phyloP scores from a whole-genome alignment of 2,329 filamentous ascomycete genomes.

The Exserohilum rostratum region DNA sequence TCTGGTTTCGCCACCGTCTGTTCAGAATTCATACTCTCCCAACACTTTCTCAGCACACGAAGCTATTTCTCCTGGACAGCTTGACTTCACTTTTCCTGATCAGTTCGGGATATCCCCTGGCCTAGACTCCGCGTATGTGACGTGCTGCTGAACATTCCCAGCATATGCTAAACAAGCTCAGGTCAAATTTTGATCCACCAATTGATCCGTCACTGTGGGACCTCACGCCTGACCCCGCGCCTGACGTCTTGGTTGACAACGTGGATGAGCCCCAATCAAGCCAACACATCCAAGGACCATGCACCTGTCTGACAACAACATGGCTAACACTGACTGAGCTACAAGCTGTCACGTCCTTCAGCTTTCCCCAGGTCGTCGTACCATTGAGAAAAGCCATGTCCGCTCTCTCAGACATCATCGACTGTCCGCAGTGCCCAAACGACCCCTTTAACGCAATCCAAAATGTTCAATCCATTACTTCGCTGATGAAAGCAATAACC shows the following conservation, averaged over 20 bases:
- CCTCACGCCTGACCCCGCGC: constrained; percentile 5
- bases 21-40: constrained; percentile 6
- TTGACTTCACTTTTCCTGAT: constrained; percentile 11
- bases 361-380: constrained; percentile 53
- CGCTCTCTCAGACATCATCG: constrained; percentile 48
- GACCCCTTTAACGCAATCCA: constrained; percentile 53
- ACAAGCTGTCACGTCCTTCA: constrained; percentile 45
- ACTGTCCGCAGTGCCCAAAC: constrained; percentile 52
- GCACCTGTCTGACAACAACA: constrained; percentile 55
- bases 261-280: constrained; percentile 1
- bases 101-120: constrained; percentile 6
- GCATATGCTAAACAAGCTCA: constrained; percentile 4
- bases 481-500: constrained; percentile 51
- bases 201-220: constrained; percentile 41
- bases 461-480: constrained; percentile 52
- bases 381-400: constrained; percentile 51
- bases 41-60: constrained; percentile 7
- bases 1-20: constrained; percentile 19
- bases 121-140: constrained; percentile 21
- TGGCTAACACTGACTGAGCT: constrained; percentile 54
- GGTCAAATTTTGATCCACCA: constrained; percentile 18
- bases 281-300: constrained; percentile 30
- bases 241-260: background rate
- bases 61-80: constrained; percentile 7
- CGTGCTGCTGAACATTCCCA: background rate